phyloP scores from a whole-genome alignment of 2,329 filamentous ascomycete species.

The Cercospora sesami region DNA sequence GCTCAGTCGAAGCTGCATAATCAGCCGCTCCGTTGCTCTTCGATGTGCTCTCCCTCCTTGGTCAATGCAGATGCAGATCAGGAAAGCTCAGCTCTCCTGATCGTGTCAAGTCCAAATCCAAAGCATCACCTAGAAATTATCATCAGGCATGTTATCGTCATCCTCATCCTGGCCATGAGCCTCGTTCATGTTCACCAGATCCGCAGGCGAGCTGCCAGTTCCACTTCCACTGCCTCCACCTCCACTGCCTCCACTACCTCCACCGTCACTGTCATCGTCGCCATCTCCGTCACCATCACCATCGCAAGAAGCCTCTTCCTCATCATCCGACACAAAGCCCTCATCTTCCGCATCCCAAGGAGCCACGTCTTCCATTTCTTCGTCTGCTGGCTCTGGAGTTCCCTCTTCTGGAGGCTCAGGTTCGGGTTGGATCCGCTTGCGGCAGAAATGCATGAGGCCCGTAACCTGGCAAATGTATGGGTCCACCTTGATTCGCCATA shows the following conservation, averaged over 20 bases:
- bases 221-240: background rate
- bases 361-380: background rate
- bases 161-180: background rate
- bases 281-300: background rate
- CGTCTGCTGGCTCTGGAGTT: background rate
- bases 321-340: background rate
- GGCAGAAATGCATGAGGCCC: slow-evolving; percentile 2
- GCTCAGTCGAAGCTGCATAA: background rate
- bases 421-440: slow-evolving; percentile 5
- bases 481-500: slow-evolving; percentile 7
- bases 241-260: background rate
- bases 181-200: background rate
- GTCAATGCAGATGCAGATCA: too few species aligned
- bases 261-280: background rate
- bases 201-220: background rate
- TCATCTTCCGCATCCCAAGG: background rate
- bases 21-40: background rate
- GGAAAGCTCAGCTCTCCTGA: too few species aligned
- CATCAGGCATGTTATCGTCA: background rate
- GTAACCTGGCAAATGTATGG: slow-evolving; percentile 5
- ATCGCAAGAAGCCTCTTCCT: background rate
- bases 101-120: background rate
- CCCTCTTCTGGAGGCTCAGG: background rate
- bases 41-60: background rate
- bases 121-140: background rate